Conservation (phyloP, 768 basidiomycete species). For the Terana coerulea region DNA sequence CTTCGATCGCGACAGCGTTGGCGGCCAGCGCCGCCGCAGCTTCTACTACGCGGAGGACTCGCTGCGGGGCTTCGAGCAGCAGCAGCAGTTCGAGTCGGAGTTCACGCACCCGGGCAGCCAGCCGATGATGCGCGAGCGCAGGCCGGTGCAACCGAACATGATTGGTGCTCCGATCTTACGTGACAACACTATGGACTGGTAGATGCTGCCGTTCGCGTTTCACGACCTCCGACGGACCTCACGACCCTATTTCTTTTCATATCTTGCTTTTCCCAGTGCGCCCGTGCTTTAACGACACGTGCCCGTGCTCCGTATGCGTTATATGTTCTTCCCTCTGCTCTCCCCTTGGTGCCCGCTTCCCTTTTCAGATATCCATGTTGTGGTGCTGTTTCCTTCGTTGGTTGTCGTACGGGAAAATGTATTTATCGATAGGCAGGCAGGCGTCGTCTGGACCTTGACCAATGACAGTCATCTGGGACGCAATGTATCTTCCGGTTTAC, state of each 20-base stretch:
- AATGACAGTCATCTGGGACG: too few species aligned
- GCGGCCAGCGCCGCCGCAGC: slow-evolving; percentile 66
- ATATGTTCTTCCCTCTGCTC: background rate
- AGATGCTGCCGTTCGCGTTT: background rate
- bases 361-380: background rate
- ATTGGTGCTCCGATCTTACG: slow-evolving; percentile 76
- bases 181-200: slow-evolving; percentile 89
- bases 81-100: slow-evolving; percentile 29
- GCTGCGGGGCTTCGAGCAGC: slow-evolving; percentile 48
- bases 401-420: slow-evolving; percentile 6
- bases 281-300: too few species aligned
- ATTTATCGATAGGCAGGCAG: slow-evolving; percentile 8
- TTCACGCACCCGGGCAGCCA: too few species aligned
- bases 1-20: slow-evolving; percentile 74
- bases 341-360: background rate
- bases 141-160: slow-evolving; percentile 52
- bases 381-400: background rate
- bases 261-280: background rate
- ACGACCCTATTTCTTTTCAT: background rate
- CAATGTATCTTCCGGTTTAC: too few species aligned
- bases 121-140: slow-evolving; percentile 49
- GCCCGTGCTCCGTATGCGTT: too few species aligned
- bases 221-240: background rate
- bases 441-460: background rate
- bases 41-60: slow-evolving; percentile 90